Conservation (phyloP, 1,284 basidiomycete genomes). For the Rhodotorula mucilaginosa region DNA sequence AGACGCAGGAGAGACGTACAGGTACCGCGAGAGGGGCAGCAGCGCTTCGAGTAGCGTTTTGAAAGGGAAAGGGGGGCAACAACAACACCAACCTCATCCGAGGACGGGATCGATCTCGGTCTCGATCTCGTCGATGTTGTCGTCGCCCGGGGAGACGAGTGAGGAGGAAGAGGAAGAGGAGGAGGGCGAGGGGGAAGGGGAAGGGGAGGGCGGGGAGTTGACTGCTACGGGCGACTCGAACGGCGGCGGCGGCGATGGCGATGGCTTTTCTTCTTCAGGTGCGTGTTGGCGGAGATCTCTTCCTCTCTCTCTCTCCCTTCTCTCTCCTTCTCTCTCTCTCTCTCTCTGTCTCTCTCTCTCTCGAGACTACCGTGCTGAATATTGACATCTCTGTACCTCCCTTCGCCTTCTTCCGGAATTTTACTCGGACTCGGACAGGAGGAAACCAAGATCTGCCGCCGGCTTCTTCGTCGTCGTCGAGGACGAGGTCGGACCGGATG, state of each 20-base stretch:
- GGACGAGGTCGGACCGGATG: neutral
- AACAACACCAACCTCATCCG: neutral
- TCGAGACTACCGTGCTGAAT: neutral
- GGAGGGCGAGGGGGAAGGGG: slow-evolving; percentile 15
- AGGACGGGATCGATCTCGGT: neutral
- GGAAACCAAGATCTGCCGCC: too few species aligned
- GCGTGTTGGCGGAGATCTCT: neutral
- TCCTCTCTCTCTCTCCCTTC: too few species aligned
- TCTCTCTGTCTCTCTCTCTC: neutral
- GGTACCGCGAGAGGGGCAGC: slow-evolving; percentile 19
- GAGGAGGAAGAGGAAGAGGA: neutral
- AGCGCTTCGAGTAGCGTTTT: slow-evolving; percentile 29
- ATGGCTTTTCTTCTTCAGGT: too few species aligned
- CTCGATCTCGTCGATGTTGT: neutral
- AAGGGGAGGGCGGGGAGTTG: too few species aligned
- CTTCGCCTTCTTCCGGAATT: neutral
- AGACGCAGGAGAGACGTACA: too few species aligned
- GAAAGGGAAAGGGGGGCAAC: neutral
- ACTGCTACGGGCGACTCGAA: too few species aligned
- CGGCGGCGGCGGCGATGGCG: too few species aligned
- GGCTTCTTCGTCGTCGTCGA: too few species aligned
- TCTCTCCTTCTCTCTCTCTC: too few species aligned
- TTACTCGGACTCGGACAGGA: too few species aligned
- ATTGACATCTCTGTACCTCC: too few species aligned
- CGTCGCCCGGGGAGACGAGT: neutral